Evolutionary conservation across 805 yeast genomes (phyloP), one percentile per base, ranked within the genome.

Genomic region (Nakazawaea ishiwadae): DNA sequence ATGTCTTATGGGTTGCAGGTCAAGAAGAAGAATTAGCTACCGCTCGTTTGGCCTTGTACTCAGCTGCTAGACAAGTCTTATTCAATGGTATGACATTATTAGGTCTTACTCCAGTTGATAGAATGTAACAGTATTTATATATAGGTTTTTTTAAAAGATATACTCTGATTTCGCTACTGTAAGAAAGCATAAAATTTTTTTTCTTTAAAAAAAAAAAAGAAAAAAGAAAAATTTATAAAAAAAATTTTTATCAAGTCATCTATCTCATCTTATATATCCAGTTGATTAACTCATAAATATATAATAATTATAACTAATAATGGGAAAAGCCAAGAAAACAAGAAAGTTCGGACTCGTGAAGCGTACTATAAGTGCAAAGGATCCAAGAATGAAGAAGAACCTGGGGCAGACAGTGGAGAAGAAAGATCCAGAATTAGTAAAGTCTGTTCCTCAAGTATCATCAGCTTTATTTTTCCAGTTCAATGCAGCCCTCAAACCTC

Each of bases 301-400:
- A 18, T n/a, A n/a, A n/a, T n/a, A n/a, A n/a, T n/a, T n/a, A n/a
- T n/a, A n/a, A n/a, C n/a, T 8, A 10, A 57, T 23, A 18, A 91
- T 93, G 99, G 98, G 98, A 46, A 93, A 89, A 62, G 96, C 96
- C 24, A 89, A 84, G 69, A 93, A 93, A 66, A 91, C 98, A 10
- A 78, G 98, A 75, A 88, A 90, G 84, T 88, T 91, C 56, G 96
- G 95, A n/a, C 78, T 78, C 40, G 90, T 87, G 44, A 93, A 93
- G 65, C 79, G 96, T 46, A 79, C 90, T 24, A 64, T 90, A 43
- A 77, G 79, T 50, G 69, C 82, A 49, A 85, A 83, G 51, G 96
- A 86, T 49, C 75, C 81, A 20, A 69, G 89, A 48, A 54, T 72
- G 51, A 72, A 65, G 55, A 70, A 66, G 47, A 69, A 68, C 36